phyloP scores from a whole-genome alignment of 164 flowering plant species.

The grape (Vitis vinifera) region DNA sequence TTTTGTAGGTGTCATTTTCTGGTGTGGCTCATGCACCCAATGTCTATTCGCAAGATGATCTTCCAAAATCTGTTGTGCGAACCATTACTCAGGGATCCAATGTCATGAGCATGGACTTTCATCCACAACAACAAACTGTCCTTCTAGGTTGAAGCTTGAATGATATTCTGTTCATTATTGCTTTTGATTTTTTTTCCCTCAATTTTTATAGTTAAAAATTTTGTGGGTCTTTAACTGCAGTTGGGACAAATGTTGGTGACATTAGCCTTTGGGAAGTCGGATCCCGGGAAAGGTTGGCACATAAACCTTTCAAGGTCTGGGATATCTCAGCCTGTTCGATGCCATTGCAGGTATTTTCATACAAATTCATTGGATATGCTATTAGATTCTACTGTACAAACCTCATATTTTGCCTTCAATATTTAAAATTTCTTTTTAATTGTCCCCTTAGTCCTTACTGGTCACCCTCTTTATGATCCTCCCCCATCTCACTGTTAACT shows the following conservation, averaged over 20 bases:
- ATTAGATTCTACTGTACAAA: too few relatives aligned
- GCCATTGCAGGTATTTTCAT: constrained; percentile 38
- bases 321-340: constrained; percentile 37
- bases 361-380: too few relatives aligned
- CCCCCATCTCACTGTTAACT: too few relatives aligned
- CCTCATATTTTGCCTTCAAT: neutral
- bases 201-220: neutral
- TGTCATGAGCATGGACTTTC: constrained; percentile 89
- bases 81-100: constrained; percentile 62
- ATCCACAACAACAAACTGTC: constrained; percentile 69
- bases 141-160: constrained; percentile 52
- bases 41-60: constrained; percentile 68
- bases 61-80: constrained; percentile 62
- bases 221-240: constrained; percentile 14
- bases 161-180: neutral
- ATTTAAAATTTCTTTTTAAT: neutral
- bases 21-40: constrained; percentile 55
- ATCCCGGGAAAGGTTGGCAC: constrained; percentile 40
- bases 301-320: constrained; percentile 53
- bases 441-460: neutral
- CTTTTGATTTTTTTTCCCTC: neutral
- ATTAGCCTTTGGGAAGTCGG: constrained; percentile 71
- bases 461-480: too few relatives aligned
- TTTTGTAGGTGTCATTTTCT: constrained; percentile 55
- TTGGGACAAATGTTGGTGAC: constrained; percentile 72